These are phyloP conservation scores for Cyberlindnera euphorbiiphila DNA, from an alignment of 805 yeast species.

Conservation along the genomic window DNA sequence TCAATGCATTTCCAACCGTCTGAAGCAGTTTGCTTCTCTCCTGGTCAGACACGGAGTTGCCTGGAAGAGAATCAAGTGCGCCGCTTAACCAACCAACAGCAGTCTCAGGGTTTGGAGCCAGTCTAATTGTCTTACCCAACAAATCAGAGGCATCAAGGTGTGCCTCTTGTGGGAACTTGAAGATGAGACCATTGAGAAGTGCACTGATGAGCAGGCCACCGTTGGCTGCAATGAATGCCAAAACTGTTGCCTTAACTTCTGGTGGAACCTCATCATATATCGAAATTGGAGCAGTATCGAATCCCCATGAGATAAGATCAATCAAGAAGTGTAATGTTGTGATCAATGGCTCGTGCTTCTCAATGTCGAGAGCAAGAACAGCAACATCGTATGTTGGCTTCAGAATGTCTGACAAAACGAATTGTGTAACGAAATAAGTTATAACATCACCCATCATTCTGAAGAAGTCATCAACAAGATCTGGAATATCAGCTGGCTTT, in stretches of 20 bases:
- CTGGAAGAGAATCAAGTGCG: conserved; percentile 56
- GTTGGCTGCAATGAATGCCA: conserved; percentile 43
- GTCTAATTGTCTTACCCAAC: conserved; percentile 55
- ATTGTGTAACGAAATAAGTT: conserved; percentile 64
- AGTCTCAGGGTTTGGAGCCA: conserved; percentile 40
- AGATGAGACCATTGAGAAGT: conserved; percentile 63
- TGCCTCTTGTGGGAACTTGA: conserved; percentile 65
- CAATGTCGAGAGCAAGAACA: conserved; percentile 48
- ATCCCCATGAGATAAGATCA: conserved; percentile 84
- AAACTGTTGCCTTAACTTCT: conserved; percentile 47
- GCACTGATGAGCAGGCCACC: conserved; percentile 54
- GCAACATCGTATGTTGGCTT: conserved; percentile 56
- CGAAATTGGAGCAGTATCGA: conserved; percentile 74
- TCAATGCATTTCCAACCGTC: conserved; percentile 55
- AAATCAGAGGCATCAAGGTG: conserved; percentile 74
- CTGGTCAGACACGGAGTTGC: conserved; percentile 55
- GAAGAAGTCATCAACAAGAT: conserved; percentile 82
- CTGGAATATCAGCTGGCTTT: conserved; percentile 34
- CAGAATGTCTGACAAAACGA: conserved; percentile 44
- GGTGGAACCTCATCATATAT: conserved; percentile 53
- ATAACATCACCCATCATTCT: conserved; percentile 73
- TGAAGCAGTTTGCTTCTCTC: conserved; percentile 64
- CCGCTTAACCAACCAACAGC: conserved; percentile 54
- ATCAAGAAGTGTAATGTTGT: conserved; percentile 72
- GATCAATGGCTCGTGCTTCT: conserved; percentile 67